Evolutionary conservation across 345 rosid genomes (phyloP), one percentile per base, ranked within the genome.

Genomic region (Rubroshorea leprosula): DNA sequence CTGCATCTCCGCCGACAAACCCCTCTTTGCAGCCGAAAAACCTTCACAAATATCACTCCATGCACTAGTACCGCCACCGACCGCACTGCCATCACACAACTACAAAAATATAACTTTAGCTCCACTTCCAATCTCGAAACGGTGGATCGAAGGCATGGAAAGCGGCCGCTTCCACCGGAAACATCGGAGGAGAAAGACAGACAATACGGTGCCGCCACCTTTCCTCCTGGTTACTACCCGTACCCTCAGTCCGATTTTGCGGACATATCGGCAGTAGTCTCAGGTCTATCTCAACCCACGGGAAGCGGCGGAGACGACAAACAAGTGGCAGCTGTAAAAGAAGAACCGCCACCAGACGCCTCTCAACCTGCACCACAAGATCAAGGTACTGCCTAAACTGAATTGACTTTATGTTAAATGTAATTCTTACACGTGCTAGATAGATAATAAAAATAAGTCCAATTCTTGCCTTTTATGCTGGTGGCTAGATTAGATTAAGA

Each of bases 61-160:
- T 35, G 41, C 9, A 2, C 41, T 2, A 6, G 5, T 35, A 35
- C n/a, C n/a, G n/a, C n/a, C n/a, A 35, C 41, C 41, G 41, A 2
- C 1, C 41, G 41, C 41, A 6, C 41, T 1, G 41, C 3, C 41
- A 35, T 13, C 31, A 35, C 1, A 35, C 7, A 35, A 35, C 41
- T 10, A 13, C 12, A 3, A 35, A n/a, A n/a, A n/a, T n/a, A 1
- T 35, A 35, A 10, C 47, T 44, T 49, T 49, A n/a, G n/a, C n/a
- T n/a, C n/a, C n/a, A 8, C 60, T 63, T 21, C 39, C 39, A 43
- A 58, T 19, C 17, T 26, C 9, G 26, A n/a, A 58, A 85, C 76
- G 73, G 86, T 85, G 85, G 83, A 80, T 85, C 84, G 78, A 41
- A 75, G 84, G 79, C 83, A 86, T 83, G 96, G 94, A 74, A 86